phyloP scores from a whole-genome alignment of 179 eudicot genomes.

The Beta macrorhiza region DNA sequence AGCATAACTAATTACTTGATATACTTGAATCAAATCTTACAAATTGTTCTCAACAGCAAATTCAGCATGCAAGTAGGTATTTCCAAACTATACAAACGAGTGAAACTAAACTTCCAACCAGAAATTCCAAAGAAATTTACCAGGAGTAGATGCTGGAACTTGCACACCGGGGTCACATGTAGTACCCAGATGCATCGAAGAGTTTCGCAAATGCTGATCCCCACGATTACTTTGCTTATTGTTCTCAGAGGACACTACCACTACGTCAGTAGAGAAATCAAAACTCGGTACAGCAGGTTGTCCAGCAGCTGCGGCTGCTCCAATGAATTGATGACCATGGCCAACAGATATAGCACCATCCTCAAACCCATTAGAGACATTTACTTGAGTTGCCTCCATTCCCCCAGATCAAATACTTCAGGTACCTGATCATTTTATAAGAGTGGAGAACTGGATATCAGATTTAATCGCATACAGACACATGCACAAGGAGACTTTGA shows the following conservation, averaged over 20 bases:
- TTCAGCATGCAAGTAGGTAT: not conserved
- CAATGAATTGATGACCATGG: conserved; percentile 9
- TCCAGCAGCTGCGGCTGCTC: conserved; percentile 3
- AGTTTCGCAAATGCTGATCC: conserved; percentile 10
- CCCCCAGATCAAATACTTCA: not conserved
- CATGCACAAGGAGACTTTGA: not conserved
- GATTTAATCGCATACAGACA: not conserved
- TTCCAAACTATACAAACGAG: not conserved
- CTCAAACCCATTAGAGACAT: conserved; percentile 9
- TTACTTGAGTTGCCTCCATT: conserved; percentile 25
- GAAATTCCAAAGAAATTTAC: conserved; percentile 16
- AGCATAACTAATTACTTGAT: not conserved
- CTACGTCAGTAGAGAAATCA: conserved; percentile 4
- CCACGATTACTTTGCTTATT: conserved; percentile 8
- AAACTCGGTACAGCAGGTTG: conserved; percentile 6
- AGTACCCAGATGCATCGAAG: conserved; percentile 2
- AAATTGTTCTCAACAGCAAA: not conserved
- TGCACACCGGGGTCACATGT: conserved; percentile 5
- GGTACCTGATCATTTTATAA: not conserved
- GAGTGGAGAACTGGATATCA: not conserved
- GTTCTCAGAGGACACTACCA: conserved; percentile 2
- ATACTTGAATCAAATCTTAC: not conserved
- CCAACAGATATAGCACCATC: conserved; percentile 6
- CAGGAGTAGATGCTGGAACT: conserved; percentile 22
- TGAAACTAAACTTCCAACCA: not conserved